phyloP scores from a whole-genome alignment of 192 early-diverging fungal genomes.

The Obelidium mucronatum region DNA sequence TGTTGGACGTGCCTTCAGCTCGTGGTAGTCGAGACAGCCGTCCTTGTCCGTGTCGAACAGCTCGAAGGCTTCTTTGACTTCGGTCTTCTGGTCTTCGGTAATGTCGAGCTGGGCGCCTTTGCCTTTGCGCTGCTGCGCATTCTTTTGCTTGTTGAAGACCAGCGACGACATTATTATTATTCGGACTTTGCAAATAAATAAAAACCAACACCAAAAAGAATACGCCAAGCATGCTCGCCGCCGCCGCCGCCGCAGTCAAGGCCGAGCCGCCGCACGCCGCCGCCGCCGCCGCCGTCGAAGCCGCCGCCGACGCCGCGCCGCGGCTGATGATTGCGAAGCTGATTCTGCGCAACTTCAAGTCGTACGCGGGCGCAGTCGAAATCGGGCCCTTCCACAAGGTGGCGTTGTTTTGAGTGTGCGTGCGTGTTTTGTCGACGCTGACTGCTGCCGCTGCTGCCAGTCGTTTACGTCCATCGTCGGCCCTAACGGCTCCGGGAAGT shows the following conservation, averaged over 20 bases:
- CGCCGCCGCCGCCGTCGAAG: background rate
- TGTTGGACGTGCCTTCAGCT: slow-evolving; percentile 68
- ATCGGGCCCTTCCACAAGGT: slow-evolving; percentile 99
- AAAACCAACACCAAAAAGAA: background rate
- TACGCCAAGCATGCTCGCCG: background rate
- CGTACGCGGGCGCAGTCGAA: slow-evolving; percentile 87
- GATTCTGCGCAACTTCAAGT: slow-evolving; percentile 96
- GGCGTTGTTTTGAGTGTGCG: too few relatives aligned
- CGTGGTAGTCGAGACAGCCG: slow-evolving; percentile 77
- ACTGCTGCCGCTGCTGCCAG: too few relatives aligned
- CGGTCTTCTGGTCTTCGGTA: slow-evolving; percentile 82
- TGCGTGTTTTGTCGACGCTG: background rate
- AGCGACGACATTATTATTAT: background rate
- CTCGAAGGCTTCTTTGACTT: slow-evolving; percentile 96
- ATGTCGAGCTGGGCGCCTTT: slow-evolving; percentile 52
- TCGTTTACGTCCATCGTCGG: slow-evolving; percentile 88
- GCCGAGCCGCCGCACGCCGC: background rate
- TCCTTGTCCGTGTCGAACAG: slow-evolving; percentile 96
- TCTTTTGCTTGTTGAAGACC: background rate
- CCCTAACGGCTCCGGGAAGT: slow-evolving; percentile 98
- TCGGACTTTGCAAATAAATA: slow-evolving; percentile 2
- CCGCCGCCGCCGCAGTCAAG: background rate
- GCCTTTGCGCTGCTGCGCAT: slow-evolving; percentile 29
- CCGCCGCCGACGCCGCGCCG: slow-evolving; percentile 13
- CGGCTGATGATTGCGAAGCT: slow-evolving; percentile 80